Evolutionary conservation across 192 early-diverging fungal genomes (phyloP), one percentile per base, ranked within the genome.

Genomic region (Coemansia sp.): DNA sequence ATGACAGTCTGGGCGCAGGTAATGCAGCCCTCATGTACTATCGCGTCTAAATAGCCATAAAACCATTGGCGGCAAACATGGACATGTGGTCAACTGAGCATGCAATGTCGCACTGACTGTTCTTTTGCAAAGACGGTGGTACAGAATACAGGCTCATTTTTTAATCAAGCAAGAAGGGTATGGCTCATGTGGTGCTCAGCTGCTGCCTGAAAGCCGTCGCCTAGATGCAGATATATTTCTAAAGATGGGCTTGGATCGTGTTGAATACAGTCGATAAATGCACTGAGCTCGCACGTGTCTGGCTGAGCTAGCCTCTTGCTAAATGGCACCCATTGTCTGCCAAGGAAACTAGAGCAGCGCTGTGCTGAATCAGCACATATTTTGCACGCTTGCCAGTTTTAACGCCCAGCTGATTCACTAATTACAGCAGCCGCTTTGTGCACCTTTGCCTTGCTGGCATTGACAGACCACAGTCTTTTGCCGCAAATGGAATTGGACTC

Each of bases 81-180:
- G 23, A 63, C 55, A 11, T 70, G 68, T 2, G 36, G 14, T 52
- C 68, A 70, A n/a, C 40, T 54, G 26, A 70, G 41, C 7, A 64
- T 40, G 17, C 60, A 70, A 40, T 64, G 60, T 23, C 28, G 37
- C 16, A 60, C 68, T 0, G 68, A 49, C 47, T 70, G 68, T 40
- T 54, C 40, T 41, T 70, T 60, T 45, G 63, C 49, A 46, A 60
- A 70, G 5, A 70, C 23, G 4, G 23, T 26, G 23, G 4, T 4
- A 26, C 23, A 26, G 23, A 26, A 26, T 4, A 26, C 23, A 26
- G n/a, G n/a, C n/a, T n/a, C n/a, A 26, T 26, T 26, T 26, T 26
- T 26, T 26, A 3, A 26, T 3, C 23, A 26, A 1, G 23, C 23
- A 26, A 26, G 23, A 10, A 12, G 2, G 9, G 28, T 47, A 7